Percentiles rank a stretch among this genome's conserved stretches.
These are phyloP conservation scores for Syncephalastrum sp. DNA, from an alignment of 371 early-diverging fungal species.

Conservation along the genomic window DNA sequence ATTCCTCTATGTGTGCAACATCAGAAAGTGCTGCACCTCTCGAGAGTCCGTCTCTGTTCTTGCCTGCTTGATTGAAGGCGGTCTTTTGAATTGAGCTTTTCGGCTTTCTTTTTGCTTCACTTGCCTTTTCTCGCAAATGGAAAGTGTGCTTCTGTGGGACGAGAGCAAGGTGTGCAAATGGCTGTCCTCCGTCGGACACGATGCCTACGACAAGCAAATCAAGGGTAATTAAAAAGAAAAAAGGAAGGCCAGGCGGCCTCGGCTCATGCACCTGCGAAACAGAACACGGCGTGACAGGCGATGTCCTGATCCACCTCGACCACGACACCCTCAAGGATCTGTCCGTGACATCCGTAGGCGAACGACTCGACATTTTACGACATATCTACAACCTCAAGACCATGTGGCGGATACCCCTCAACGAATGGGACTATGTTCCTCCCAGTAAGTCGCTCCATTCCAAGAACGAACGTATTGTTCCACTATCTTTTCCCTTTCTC, in stretches of 20 bases:
- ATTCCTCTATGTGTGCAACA: too few relatives aligned
- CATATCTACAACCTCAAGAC: slow-evolving; percentile 83
- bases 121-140: slow-evolving; percentile 20
- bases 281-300: slow-evolving; percentile 93
- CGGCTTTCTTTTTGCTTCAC: too few relatives aligned
- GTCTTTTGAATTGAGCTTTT: too few relatives aligned
- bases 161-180: slow-evolving; percentile 59
- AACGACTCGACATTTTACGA: slow-evolving; percentile 81
- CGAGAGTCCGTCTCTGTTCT: too few relatives aligned
- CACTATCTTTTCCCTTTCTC: background rate
- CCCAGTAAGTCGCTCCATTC: slow-evolving; percentile 53
- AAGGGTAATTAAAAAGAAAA: slow-evolving; percentile 36
- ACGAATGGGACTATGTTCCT: slow-evolving; percentile 85
- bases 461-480: background rate
- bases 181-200: slow-evolving; percentile 56
- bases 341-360: slow-evolving; percentile 83
- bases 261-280: background rate
- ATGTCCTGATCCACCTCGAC: slow-evolving; percentile 85
- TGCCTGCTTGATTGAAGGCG: too few relatives aligned
- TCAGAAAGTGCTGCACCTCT: too few relatives aligned
- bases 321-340: slow-evolving; percentile 89
- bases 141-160: slow-evolving; percentile 62
- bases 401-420: slow-evolving; percentile 76
- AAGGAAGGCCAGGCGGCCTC: background rate
- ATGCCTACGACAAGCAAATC: slow-evolving; percentile 57